phyloP scores from a whole-genome alignment of 495 filamentous ascomycete genomes.

The Letharia columbiana region DNA sequence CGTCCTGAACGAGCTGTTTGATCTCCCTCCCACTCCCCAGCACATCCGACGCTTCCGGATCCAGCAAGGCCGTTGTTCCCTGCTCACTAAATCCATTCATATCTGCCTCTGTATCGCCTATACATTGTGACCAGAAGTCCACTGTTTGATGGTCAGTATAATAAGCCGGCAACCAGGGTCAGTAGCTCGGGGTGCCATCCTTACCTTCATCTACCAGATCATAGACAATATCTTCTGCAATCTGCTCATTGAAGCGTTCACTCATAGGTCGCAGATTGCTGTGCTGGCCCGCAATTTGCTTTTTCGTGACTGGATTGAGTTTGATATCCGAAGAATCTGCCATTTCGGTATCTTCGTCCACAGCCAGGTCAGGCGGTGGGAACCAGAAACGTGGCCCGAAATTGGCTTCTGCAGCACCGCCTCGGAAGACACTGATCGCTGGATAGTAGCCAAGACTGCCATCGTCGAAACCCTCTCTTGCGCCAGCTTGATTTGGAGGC shows the following conservation, averaged over 20 bases:
- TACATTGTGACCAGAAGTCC: constrained; percentile 25
- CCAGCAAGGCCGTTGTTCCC: constrained; percentile 14
- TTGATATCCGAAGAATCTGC: constrained; percentile 24
- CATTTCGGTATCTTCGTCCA: constrained; percentile 45
- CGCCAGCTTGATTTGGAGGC: constrained; percentile 57
- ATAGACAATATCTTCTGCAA: constrained; percentile 87
- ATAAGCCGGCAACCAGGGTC: constrained; percentile 35
- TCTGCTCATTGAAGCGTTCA: constrained; percentile 86
- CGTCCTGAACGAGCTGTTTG: constrained; percentile 22
- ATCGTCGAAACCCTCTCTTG: constrained; percentile 79
- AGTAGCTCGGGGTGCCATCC: background rate
- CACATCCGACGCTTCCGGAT: constrained; percentile 12
- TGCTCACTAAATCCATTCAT: constrained; percentile 17
- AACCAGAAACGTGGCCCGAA: constrained; percentile 88
- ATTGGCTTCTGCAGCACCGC: constrained; percentile 84
- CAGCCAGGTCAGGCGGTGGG: constrained; percentile 52
- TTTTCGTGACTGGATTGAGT: constrained; percentile 15
- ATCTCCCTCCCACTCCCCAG: constrained; percentile 18
- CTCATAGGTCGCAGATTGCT: constrained; percentile 47
- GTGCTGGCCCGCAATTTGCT: constrained; percentile 23
- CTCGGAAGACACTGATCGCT: constrained; percentile 82
- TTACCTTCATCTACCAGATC: constrained; percentile 62
- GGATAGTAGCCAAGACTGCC: constrained; percentile 93
- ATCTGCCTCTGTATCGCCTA: constrained; percentile 13
- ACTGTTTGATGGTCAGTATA: constrained; percentile 53